These are phyloP conservation scores for Amanita fuliginea DNA, from an alignment of 768 basidiomycete genomes.

Conservation along the genomic window DNA sequence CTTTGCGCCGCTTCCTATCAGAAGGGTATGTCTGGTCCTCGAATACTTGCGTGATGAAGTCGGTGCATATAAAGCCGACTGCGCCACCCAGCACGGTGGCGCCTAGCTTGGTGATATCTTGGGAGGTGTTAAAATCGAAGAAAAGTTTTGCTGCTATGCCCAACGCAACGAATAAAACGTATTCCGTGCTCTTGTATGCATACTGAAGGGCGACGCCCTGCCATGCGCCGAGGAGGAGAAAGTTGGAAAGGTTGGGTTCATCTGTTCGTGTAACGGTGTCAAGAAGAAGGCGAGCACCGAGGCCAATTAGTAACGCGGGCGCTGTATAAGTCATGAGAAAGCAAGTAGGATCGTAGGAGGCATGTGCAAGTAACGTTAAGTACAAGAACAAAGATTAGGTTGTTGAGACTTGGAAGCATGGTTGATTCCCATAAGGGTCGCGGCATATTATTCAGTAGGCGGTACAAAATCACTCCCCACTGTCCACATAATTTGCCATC, in stretches of 20 bases:
- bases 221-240: conserved; percentile 60
- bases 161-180: conserved; percentile 45
- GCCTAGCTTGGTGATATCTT: conserved; percentile 44
- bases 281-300: conserved; percentile 62
- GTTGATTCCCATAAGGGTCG: not conserved
- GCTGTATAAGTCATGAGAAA: conserved; percentile 34
- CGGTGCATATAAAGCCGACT: conserved; percentile 60
- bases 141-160: conserved; percentile 51
- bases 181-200: conserved; percentile 41
- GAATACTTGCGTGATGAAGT: conserved; percentile 56
- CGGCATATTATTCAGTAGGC: not conserved
- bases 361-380: not conserved
- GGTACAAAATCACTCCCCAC: conserved; percentile 25
- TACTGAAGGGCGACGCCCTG: conserved; percentile 70
- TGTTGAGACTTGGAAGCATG: not conserved
- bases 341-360: not conserved
- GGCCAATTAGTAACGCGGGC: conserved; percentile 61
- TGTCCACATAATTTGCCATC: conserved; percentile 86
- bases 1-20: conserved; percentile 21
- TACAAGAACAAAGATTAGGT: not conserved
- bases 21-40: conserved; percentile 33
- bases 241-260: conserved; percentile 41
- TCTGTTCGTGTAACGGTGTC: conserved; percentile 42
- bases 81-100: conserved; percentile 57
- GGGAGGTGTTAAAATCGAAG: conserved; percentile 45